These are phyloP conservation scores for Linnemannia schmuckeri DNA, from an alignment of 192 early-diverging fungal species.

Conservation along the genomic window DNA sequence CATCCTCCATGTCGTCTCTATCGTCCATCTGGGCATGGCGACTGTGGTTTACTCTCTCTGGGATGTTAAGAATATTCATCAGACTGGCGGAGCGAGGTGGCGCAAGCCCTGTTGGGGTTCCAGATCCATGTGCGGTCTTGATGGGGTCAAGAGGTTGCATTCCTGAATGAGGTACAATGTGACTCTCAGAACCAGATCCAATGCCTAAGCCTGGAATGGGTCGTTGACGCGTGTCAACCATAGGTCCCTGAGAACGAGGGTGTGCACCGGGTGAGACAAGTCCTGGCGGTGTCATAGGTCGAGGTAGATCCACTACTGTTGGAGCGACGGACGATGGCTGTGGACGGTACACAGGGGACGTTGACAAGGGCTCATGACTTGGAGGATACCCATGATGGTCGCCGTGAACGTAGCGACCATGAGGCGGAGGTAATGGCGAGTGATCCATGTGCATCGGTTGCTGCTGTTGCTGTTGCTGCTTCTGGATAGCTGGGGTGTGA, in stretches of 20 bases:
- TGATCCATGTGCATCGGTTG: constrained; percentile 22
- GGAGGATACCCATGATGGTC: constrained; percentile 29
- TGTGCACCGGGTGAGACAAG: constrained; percentile 7
- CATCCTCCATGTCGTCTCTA: constrained; percentile 7
- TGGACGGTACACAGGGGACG: constrained; percentile 1
- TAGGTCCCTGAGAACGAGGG: not conserved
- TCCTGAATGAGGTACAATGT: not conserved
- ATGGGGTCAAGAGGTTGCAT: not conserved
- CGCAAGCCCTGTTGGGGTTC: constrained; percentile 10
- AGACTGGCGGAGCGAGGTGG: constrained; percentile 35
- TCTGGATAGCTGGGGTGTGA: not conserved
- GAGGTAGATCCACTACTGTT: not conserved
- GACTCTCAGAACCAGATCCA: not conserved
- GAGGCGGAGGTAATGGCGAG: not conserved
- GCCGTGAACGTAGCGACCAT: constrained; percentile 14
- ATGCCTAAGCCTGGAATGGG: not conserved
- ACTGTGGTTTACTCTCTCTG: constrained; percentile 15
- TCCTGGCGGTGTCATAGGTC: constrained; percentile 15
- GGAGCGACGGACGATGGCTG: constrained; percentile 11
- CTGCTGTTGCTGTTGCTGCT: constrained; percentile 9
- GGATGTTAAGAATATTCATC: constrained; percentile 42
- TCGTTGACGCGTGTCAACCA: constrained; percentile 11
- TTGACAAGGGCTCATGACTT: constrained; percentile 1
- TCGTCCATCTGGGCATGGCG: constrained; percentile 1
- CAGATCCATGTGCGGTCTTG: not conserved